Base-by-base conservation (phyloP, 2,329 filamentous ascomycete genomes). In the Calonectria hongkongensis region DNA sequence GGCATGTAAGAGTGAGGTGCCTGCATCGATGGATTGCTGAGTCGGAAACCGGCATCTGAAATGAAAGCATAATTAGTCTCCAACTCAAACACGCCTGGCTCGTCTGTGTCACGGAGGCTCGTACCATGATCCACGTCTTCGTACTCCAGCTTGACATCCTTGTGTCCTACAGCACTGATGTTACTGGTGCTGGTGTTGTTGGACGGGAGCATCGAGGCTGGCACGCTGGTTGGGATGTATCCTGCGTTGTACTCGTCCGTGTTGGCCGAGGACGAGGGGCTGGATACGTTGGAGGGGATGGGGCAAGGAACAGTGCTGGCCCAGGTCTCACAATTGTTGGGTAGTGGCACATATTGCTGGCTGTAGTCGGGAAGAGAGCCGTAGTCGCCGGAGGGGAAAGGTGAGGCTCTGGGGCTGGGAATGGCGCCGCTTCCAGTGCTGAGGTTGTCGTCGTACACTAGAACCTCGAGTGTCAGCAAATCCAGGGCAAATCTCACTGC, bases 141-240 rank as follows among this genome's bases (percentile, higher is more conserved):
- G 60, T 83, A 86, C 71, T 86, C 84, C 72, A 84, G 81, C 81
- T 86, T 86, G 66, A 84, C 80, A 18, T 84, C 81, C 76, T 83
- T 83, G 74, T 84, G 83, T 65, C 82, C 75, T 63, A 80, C 81
- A 78, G 74, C 74, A 68, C 74, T 77, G 51, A 80, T 77, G 73
- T 80, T 77, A 36, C 82, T 79, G 47, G 81, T 75, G 73, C 79
- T 79, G 50, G 77, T 77, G 73, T 79, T 78, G 75, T 74, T 77
- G 18, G 80, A 76, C 8, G 81, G 84, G 56, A 88, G 81, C 79
- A 89, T 85, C 50, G 84, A 82, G 25, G 85, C 79, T 18, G 88
- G 87, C 25, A 87, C 85, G 74, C 87, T 89, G 28, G 87, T 87
- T 10, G 88, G 86, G 72, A 89, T 87, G 79, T 89, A 89, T 73